A percentile compares a stretch with the other conserved stretches of the same genome.
These are phyloP conservation scores for Saturnispora hagleri DNA, from an alignment of 805 yeast species.

Conservation along the genomic window DNA sequence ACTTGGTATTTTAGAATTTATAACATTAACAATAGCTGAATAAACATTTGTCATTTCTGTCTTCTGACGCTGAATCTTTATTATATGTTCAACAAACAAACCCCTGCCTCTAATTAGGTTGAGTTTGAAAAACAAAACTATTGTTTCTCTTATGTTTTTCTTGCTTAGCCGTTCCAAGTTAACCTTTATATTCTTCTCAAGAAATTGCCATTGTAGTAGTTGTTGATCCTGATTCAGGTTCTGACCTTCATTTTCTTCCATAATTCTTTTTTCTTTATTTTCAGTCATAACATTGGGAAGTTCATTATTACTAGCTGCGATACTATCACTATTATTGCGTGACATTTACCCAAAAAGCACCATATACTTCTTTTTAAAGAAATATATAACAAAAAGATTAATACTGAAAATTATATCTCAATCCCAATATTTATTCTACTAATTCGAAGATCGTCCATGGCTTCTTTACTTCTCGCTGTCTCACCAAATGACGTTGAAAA, in stretches of 20 bases:
- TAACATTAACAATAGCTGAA: conserved; percentile 47
- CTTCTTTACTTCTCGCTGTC: background rate
- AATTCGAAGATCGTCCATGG: background rate
- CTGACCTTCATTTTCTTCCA: conserved; percentile 17
- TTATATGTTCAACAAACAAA: conserved; percentile 44
- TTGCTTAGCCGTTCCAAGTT: conserved; percentile 37
- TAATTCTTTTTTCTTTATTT: conserved; percentile 21
- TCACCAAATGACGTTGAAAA: background rate
- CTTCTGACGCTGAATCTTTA: conserved; percentile 43
- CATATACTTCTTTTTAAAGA: background rate
- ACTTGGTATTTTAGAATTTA: conserved; percentile 61
- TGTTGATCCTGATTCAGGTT: conserved; percentile 32
- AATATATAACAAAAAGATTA: background rate
- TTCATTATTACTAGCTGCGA: background rate
- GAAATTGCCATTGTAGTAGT: conserved; percentile 45
- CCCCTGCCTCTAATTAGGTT: conserved; percentile 60
- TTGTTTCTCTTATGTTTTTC: conserved; percentile 39
- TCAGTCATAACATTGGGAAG: conserved; percentile 9
- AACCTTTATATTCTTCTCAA: conserved; percentile 39
- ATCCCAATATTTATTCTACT: background rate
- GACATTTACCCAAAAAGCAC: background rate
- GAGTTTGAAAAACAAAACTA: conserved; percentile 40
- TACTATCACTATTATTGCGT: background rate
- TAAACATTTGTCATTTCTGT: conserved; percentile 35
- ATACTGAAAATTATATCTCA: background rate